Percentiles rank a stretch among this genome's conserved stretches.
These are phyloP conservation scores for Murraya koenigii DNA, from an alignment of 345 rosid genomes.

Conservation along the genomic window DNA sequence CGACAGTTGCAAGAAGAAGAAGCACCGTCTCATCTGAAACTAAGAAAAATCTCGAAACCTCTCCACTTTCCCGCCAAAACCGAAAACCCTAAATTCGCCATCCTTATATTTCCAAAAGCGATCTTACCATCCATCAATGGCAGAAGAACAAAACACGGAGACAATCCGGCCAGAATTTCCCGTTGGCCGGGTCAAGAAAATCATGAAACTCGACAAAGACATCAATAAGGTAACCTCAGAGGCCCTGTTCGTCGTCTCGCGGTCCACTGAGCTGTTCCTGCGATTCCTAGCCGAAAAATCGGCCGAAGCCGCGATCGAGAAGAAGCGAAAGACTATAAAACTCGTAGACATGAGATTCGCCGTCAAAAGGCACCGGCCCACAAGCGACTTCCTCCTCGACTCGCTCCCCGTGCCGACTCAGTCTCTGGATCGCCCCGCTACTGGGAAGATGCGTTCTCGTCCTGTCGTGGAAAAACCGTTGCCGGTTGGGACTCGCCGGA, in stretches of 20 bases:
- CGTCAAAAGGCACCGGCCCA: conserved; percentile 73
- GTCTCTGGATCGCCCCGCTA: conserved; percentile 19
- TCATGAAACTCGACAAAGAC: conserved; percentile 84
- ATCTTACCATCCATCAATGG: conserved; percentile 41
- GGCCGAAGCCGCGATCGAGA: conserved; percentile 46
- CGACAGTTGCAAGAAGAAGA: background rate
- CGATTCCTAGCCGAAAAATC: conserved; percentile 72
- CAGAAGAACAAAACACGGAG: conserved; percentile 43
- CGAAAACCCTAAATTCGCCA: background rate
- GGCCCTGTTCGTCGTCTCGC: conserved; percentile 59
- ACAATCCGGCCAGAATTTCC: conserved; percentile 54
- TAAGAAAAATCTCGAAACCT: background rate
- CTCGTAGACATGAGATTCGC: conserved; percentile 66
- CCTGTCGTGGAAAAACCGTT: conserved; percentile 29
- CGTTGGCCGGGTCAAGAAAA: conserved; percentile 63
- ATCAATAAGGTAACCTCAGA: conserved; percentile 84
- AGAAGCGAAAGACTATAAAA: conserved; percentile 70
- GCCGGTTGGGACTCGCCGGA: conserved; percentile 57
- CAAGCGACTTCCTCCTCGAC: conserved; percentile 78
- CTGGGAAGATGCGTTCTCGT: conserved; percentile 23
- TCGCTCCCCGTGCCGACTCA: conserved; percentile 63
- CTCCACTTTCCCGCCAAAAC: conserved; percentile 25
- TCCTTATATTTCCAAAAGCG: background rate
- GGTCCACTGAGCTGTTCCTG: conserved; percentile 71
- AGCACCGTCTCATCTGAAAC: no score